A percentile compares a stretch with the other conserved stretches of the same genome.
Conservation (phyloP, 306 rosid species). For the Biancaea sappan region DNA sequence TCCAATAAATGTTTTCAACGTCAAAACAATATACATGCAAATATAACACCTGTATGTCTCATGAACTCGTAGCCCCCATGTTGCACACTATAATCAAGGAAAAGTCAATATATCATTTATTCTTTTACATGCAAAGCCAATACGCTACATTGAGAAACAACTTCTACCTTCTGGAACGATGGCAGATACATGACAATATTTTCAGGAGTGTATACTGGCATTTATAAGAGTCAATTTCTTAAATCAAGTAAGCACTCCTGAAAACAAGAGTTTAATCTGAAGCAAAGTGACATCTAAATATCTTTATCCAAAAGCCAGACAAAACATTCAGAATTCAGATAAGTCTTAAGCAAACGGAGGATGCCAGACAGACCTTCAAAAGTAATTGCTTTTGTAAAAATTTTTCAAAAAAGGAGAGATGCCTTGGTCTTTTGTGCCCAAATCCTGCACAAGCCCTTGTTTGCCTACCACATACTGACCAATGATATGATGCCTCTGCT, state of each 20-base stretch:
- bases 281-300: constrained; percentile 21
- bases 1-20: background rate
- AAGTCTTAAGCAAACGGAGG: constrained; percentile 33
- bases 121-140: background rate
- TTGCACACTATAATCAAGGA: background rate
- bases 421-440: constrained; percentile 64
- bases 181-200: background rate
- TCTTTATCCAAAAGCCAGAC: constrained; percentile 35
- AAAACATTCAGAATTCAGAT: constrained; percentile 38
- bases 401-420: constrained; percentile 69
- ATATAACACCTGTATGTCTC: background rate
- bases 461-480: constrained; percentile 86
- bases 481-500: constrained; percentile 94
- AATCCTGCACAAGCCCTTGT: constrained; percentile 62
- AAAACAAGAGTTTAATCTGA: constrained; percentile 34
- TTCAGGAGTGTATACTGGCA: background rate
- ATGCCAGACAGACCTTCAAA: constrained; percentile 48
- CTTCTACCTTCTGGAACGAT: background rate
- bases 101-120: background rate
- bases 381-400: constrained; percentile 79
- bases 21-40: background rate
- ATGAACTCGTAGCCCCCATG: background rate
- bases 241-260: constrained; percentile 33
- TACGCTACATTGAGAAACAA: background rate
- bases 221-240: constrained; percentile 30